Evolutionary conservation across 768 basidiomycete genomes (phyloP), one percentile per base, ranked within the genome.

Genomic region (Hebeloma cylindrosporum): DNA sequence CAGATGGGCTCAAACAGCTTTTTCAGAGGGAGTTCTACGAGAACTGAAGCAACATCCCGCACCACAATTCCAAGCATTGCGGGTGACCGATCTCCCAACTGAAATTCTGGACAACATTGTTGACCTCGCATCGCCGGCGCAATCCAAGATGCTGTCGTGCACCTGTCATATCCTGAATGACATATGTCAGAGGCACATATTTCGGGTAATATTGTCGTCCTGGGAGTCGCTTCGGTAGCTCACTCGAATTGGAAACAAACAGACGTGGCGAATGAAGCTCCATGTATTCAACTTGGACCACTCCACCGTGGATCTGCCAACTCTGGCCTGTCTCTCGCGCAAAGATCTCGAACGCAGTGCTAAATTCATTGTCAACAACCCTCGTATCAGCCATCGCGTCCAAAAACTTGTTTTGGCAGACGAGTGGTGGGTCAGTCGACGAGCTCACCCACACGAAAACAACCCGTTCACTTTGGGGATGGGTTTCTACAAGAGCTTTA

Each of bases 341-440:
- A 32, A 39, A 9, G 52, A 54, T 13, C 48, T 58, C 9, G 45
- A 51, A 17, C 44, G 48, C 23, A 54, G 52, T 14, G 51, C 51
- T 5, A 38, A 48, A 13, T 57, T 58, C 29, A 22, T 58, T 20
- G 32, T 52, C 18, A 21, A 40, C 7, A 46, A 43, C 10, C 52
- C 56, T 4, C 51, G 48, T 28, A 35, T 60, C 38, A 44, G 30
- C 21, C 41, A 26, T 3, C 56, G 47, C 27, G 47, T 60, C 34
- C 53, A 55, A 17, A 45, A 33, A 28, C 48, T 60, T 7, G 47
- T 52, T 2, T 22, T 60, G 9, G 44, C 48, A 5, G 58, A 60
- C 45, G 58, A 60, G 40, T 60, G 58, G 58, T 54, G 51, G 47
- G 51, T 55, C 7, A 52, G 41, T 37, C 53, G 56, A 16, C 47